These are phyloP conservation scores for Aquilaria sinensis DNA, from an alignment of 345 rosid species.

Conservation along the genomic window DNA sequence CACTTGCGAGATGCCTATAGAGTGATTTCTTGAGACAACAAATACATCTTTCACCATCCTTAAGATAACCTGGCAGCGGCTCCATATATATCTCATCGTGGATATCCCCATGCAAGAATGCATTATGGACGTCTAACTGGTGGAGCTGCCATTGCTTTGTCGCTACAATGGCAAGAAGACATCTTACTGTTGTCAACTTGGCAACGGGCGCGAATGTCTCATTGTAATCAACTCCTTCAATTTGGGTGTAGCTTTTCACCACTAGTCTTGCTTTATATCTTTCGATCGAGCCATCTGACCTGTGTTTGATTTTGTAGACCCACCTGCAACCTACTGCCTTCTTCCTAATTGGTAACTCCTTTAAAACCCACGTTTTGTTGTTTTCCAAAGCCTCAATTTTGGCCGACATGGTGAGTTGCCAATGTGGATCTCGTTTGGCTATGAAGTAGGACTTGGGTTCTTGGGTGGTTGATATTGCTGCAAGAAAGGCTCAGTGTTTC, in stretches of 20 bases:
- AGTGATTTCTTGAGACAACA: background rate
- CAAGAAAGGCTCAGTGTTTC: background rate
- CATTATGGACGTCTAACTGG: background rate
- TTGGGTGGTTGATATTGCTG: background rate
- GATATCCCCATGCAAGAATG: background rate
- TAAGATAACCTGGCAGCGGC: background rate
- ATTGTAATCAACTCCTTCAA: background rate
- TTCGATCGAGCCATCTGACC: too few species aligned
- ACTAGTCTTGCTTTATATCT: too few species aligned
- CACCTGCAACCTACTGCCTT: too few species aligned
- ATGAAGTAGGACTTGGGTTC: background rate
- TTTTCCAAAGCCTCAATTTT: background rate
- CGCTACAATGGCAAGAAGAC: background rate
- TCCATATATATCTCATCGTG: constrained; percentile 5
- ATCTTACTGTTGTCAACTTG: background rate
- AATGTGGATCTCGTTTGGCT: background rate
- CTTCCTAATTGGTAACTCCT: too few species aligned
- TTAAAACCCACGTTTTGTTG: background rate
- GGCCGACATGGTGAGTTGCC: background rate
- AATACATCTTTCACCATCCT: background rate
- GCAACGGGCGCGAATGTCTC: background rate
- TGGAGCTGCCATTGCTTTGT: background rate
- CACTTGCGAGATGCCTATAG: background rate
- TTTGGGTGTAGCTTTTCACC: background rate
- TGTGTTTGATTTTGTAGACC: too few species aligned